phyloP scores from a whole-genome alignment of 2,329 filamentous ascomycete genomes.

The Stagonosporopsis chrysanthemi region DNA sequence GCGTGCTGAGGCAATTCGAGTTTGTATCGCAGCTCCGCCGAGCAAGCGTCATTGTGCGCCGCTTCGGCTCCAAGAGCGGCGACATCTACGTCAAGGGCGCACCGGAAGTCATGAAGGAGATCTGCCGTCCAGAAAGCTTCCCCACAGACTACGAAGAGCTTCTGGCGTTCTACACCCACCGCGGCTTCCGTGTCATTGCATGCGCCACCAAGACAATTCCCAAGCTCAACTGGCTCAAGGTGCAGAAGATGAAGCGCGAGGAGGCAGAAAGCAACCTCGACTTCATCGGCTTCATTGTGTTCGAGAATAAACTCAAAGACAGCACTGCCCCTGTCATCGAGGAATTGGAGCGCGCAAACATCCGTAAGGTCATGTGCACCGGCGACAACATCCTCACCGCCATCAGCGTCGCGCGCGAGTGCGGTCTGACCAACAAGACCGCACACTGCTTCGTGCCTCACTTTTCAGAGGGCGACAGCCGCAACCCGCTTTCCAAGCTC shows the following conservation, averaged over 20 bases:
- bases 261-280: constrained; percentile 85
- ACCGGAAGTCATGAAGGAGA: constrained; percentile 94
- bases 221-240: constrained; percentile 90
- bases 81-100: constrained; percentile 96
- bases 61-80: constrained; percentile 83
- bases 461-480: constrained; percentile 79
- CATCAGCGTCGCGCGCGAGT: constrained; percentile 93
- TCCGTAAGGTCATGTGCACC: constrained; percentile 93
- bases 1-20: constrained; percentile 90
- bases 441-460: constrained; percentile 93
- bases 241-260: constrained; percentile 88
- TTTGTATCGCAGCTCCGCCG: constrained; percentile 92
- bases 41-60: constrained; percentile 89
- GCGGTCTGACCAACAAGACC: constrained; percentile 78
- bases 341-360: constrained; percentile 82
- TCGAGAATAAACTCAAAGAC: constrained; percentile 97
- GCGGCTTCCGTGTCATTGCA: constrained; percentile 94
- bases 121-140: constrained; percentile 84
- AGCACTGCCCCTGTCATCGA: constrained; percentile 81
- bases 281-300: constrained; percentile 96
- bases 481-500: constrained; percentile 75
- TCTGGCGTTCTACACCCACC: constrained; percentile 88
- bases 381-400: constrained; percentile 98
- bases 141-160: constrained; percentile 90
- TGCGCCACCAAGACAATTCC: constrained; percentile 89